A percentile compares a stretch with the other conserved stretches of the same genome.
Evolutionary conservation across 306 rosid species (phyloP).

Genomic region (Corylus avellana): DNA sequence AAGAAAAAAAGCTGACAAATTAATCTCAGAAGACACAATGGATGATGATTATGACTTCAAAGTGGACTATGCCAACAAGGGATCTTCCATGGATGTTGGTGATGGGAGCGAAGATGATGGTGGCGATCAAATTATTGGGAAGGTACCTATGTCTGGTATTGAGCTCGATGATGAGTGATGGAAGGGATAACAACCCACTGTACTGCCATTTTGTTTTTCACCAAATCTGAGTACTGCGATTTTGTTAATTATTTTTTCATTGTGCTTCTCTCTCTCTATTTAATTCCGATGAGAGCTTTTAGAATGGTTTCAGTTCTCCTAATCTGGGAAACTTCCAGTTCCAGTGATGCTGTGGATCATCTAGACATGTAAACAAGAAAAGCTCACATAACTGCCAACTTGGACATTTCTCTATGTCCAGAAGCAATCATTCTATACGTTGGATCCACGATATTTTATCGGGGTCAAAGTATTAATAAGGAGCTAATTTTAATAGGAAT

Average conservation of each 20-base stretch:
- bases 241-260: not conserved
- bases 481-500: too few species aligned
- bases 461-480: too few species aligned
- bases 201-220: not conserved
- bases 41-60: slow-evolving; percentile 86
- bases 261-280: not conserved
- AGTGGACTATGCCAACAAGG: slow-evolving; percentile 69
- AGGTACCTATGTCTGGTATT: slow-evolving; percentile 45
- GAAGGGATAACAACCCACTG: not conserved
- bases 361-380: too few species aligned
- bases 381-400: too few species aligned
- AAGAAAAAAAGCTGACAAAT: slow-evolving; percentile 60
- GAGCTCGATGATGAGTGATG: slow-evolving; percentile 29
- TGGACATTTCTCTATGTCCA: too few species aligned
- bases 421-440: too few species aligned
- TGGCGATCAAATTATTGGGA: slow-evolving; percentile 24
- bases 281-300: not conserved
- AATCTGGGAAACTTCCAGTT: too few species aligned
- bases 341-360: too few species aligned
- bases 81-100: slow-evolving; percentile 52
- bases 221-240: too few species aligned
- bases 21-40: slow-evolving; percentile 51
- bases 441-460: too few species aligned
- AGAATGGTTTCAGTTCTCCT: too few species aligned
- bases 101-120: slow-evolving; percentile 37